These are phyloP conservation scores for Gracilariopsis chorda DNA, from an alignment of 23 red algal genomes.

Conservation along the genomic window DNA sequence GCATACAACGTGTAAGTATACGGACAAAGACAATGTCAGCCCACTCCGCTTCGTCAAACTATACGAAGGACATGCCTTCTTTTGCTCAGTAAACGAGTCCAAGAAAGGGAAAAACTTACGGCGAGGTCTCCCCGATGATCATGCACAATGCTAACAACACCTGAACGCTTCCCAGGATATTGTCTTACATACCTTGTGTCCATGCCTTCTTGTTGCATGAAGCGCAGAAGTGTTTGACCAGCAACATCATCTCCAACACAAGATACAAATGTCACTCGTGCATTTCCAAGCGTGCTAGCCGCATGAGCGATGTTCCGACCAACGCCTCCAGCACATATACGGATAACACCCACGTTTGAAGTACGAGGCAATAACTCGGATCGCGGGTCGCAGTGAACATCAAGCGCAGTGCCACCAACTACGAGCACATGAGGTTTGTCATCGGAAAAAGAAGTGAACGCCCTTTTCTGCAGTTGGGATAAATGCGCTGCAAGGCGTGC, in stretches of 20 bases:
- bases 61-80: too few species aligned
- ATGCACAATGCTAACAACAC: slow-evolving; percentile 51
- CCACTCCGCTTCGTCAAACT: too few species aligned
- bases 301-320: slow-evolving; percentile 62
- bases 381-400: not conserved
- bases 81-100: too few species aligned
- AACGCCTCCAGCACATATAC: slow-evolving; percentile 53
- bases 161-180: not conserved
- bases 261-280: slow-evolving; percentile 31
- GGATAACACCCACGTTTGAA: slow-evolving; percentile 57
- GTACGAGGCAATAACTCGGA: not conserved
- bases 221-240: not conserved
- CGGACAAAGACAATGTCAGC: too few species aligned
- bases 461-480: not conserved
- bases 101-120: not conserved
- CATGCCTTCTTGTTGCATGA: not conserved
- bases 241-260: slow-evolving; percentile 44
- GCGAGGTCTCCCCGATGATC: slow-evolving; percentile 15
- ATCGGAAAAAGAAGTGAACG: not conserved
- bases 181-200: not conserved
- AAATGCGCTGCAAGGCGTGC: slow-evolving; percentile 56
- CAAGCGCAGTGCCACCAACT: slow-evolving; percentile 24
- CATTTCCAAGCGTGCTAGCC: not conserved
- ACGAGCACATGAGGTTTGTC: slow-evolving; percentile 15
- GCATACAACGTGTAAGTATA: not conserved